Evolutionary conservation across 164 flowering plant genomes (phyloP).

Genomic region (Tinospora cordifolia): DNA sequence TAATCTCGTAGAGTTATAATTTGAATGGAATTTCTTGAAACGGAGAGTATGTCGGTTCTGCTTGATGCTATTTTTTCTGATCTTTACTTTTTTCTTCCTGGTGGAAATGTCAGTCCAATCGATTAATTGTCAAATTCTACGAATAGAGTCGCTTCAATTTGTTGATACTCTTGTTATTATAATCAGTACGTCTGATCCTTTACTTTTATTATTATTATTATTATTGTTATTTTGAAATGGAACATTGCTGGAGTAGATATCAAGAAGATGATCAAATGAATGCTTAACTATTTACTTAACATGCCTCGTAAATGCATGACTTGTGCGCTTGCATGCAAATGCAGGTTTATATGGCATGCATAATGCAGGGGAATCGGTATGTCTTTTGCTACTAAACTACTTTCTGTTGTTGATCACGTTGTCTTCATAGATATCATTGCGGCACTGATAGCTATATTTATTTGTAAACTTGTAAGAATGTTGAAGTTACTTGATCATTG

Average conservation of each 20-base stretch:
- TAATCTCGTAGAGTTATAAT: not conserved
- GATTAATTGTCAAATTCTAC: not conserved
- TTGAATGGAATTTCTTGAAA: not conserved
- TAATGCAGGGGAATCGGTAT: constrained; percentile 68
- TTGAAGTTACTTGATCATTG: too few species aligned
- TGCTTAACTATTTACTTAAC: too few species aligned
- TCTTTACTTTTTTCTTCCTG: not conserved
- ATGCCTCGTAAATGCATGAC: not conserved
- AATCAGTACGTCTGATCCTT: not conserved
- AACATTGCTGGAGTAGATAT: not conserved
- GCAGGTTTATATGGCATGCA: constrained; percentile 98
- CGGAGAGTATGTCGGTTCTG: not conserved
- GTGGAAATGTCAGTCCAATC: not conserved
- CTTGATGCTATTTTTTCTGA: not conserved
- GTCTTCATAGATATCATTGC: not conserved
- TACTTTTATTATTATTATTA: not conserved
- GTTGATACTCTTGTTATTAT: not conserved
- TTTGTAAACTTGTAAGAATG: too few species aligned
- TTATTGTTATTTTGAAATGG: not conserved
- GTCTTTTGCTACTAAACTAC: constrained; percentile 8
- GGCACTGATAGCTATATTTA: too few species aligned
- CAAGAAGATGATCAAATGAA: constrained; percentile 1
- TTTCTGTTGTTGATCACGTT: not conserved
- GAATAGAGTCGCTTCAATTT: not conserved
- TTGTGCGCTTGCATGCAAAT: constrained; percentile 2